phyloP scores from a whole-genome alignment of 23 red algal species.

The Cyanidium caldarium region DNA sequence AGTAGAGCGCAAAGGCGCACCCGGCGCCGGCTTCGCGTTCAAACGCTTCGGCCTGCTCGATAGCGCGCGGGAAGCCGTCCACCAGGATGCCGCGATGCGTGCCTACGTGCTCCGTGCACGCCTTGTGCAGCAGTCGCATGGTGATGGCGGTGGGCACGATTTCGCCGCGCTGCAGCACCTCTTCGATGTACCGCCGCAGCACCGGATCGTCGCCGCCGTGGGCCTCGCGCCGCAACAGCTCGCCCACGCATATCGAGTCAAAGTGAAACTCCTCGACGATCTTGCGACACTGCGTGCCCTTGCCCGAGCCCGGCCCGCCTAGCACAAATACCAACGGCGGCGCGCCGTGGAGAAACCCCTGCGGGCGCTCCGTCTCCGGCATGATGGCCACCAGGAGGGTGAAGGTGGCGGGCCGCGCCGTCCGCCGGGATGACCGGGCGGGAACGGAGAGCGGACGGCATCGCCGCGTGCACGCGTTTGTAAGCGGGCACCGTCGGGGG shows the following conservation, averaged over 20 bases:
- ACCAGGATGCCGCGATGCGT: conserved; percentile 42
- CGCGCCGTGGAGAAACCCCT: too few relatives aligned
- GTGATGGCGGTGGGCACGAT: conserved; percentile 78
- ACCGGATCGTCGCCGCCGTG: conserved; percentile 5
- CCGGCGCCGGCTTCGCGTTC: conserved; percentile 20
- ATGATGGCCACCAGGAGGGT: too few relatives aligned
- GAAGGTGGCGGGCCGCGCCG: too few relatives aligned
- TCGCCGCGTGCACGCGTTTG: too few relatives aligned
- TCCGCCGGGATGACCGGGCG: too few relatives aligned
- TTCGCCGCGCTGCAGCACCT: conserved; percentile 51
- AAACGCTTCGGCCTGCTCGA: conserved; percentile 72
- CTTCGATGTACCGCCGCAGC: conserved; percentile 29
- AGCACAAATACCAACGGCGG: conserved; percentile 54
- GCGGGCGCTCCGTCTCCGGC: too few relatives aligned
- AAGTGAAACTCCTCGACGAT: conserved; percentile 47
- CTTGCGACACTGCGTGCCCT: conserved; percentile 64
- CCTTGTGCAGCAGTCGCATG: conserved; percentile 43
- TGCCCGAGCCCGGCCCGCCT: conserved; percentile 73
- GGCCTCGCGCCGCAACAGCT: conserved; percentile 47
- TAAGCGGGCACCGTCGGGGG: too few relatives aligned
- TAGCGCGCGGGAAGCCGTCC: conserved; percentile 78
- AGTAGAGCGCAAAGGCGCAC: conserved; percentile 51
- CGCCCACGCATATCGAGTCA: conserved; percentile 47
- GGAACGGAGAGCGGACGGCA: too few relatives aligned
- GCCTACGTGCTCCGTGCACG: conserved; percentile 5